These are phyloP conservation scores for Hortaea werneckii DNA, from an alignment of 2,329 filamentous ascomycete species.

Conservation along the genomic window DNA sequence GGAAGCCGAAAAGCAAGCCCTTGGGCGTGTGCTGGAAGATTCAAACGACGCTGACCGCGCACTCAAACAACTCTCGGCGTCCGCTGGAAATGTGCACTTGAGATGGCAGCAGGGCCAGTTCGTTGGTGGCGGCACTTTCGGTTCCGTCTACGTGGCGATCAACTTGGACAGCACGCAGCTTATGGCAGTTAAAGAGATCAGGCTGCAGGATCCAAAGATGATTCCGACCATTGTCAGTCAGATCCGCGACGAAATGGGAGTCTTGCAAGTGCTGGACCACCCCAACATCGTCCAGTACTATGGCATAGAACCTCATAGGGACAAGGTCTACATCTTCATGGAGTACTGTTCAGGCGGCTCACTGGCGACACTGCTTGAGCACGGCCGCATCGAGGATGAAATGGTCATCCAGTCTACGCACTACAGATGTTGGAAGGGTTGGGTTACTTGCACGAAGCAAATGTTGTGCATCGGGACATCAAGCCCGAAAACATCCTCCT, in stretches of 20 bases:
- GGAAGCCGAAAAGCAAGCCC: slow-evolving; percentile 72
- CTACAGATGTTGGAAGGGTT: slow-evolving; percentile 89
- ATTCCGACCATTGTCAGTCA: slow-evolving; percentile 90
- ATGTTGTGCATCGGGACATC: slow-evolving; percentile 92
- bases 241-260: slow-evolving; percentile 94
- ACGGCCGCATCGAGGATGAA: slow-evolving; percentile 95
- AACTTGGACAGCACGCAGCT: slow-evolving; percentile 91
- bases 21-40: slow-evolving; percentile 85
- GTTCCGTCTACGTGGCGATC: slow-evolving; percentile 93
- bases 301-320: slow-evolving; percentile 93
- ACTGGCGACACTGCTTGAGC: slow-evolving; percentile 77
- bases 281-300: slow-evolving; percentile 97
- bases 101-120: slow-evolving; percentile 99
- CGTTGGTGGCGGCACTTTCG: slow-evolving; percentile 92
- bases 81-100: slow-evolving; percentile 87
- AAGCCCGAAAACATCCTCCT: slow-evolving; percentile 96
- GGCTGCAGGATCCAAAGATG: slow-evolving; percentile 88
- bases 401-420: slow-evolving; percentile 95
- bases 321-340: slow-evolving; percentile 99
- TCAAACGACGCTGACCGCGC: slow-evolving; percentile 94
- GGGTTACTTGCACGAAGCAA: slow-evolving; percentile 81
- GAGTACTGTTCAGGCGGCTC: slow-evolving; percentile 97
- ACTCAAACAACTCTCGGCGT: slow-evolving; percentile 84
- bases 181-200: slow-evolving; percentile 98
- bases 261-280: slow-evolving; percentile 89